Base-by-base conservation (phyloP, 495 filamentous ascomycete species). In the Bryoglossum gracile region DNA sequence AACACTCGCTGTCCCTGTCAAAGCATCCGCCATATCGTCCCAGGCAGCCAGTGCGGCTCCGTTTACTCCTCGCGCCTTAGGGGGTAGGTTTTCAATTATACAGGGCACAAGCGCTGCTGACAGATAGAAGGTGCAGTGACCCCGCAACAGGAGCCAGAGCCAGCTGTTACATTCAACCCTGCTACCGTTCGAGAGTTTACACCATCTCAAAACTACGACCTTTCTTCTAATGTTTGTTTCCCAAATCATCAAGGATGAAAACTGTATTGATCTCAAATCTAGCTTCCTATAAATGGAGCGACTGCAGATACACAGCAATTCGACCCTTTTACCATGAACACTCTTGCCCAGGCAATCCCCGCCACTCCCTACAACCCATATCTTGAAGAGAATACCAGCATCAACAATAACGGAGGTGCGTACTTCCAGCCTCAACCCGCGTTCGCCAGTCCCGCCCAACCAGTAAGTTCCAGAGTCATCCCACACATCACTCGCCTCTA, bases 11-110 rank as follows among this genome's bases (percentile, higher is more conserved):
- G 46, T 50, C 17, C 43, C 46, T 2, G 8, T 8, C n/a, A 56
- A 51, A 25, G 57, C 61, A 40, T 73, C 76, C 25, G 73, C 76
- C 16, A 83, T 97, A 49, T 91, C 90, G 4, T 88, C 89, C 1
- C 88, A 90, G 65, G 82, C 86, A 49, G 94, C 83, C 2, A 89
- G 73, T 66, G 92, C 92, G n/a, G 85, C 87, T 41, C 83, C 89
- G 9, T 98, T 98, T 56, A 94, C 88, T 32, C 92, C 92, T 14
- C 50, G 57, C 24, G 44, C 30, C 6, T 10, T 54, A 9, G 43
- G 28, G 19, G 58, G 56, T 50, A 54, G 59, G n/a, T n/a, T n/a
- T n/a, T n/a, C n/a, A n/a, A n/a, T n/a, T n/a, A n/a, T n/a, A n/a
- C n/a, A n/a, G n/a, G n/a, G n/a, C n/a, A n/a, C n/a, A n/a, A n/a